These are phyloP conservation scores for Sextonia rubra DNA, from an alignment of 164 flowering plant genomes.

Conservation along the genomic window DNA sequence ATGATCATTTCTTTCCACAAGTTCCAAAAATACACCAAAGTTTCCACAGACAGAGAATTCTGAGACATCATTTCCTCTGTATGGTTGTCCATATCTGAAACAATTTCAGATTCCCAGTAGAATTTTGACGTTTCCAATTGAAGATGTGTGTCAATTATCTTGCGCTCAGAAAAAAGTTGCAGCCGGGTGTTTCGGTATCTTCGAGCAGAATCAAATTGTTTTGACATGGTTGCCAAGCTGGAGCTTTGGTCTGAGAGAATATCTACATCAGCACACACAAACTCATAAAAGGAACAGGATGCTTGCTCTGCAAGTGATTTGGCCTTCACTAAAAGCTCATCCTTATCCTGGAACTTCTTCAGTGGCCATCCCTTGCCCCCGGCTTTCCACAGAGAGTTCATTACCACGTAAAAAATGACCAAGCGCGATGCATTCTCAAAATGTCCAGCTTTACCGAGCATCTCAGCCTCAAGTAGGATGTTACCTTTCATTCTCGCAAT, in stretches of 20 bases:
- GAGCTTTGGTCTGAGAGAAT: conserved; percentile 27
- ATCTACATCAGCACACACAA: conserved; percentile 29
- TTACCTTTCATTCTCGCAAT: conserved; percentile 46
- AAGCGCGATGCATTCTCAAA: conserved; percentile 36
- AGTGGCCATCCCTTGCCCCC: conserved; percentile 60
- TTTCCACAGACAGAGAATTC: conserved; percentile 30
- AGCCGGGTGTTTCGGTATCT: conserved; percentile 25
- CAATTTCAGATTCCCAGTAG: conserved; percentile 32
- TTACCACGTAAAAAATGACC: conserved; percentile 34
- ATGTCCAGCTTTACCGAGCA: conserved; percentile 48
- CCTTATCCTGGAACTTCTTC: conserved; percentile 35
- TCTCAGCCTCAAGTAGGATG: conserved; percentile 42
- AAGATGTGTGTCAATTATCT: conserved; percentile 47
- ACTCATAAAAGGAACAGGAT: conserved; percentile 22
- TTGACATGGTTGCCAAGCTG: conserved; percentile 23
- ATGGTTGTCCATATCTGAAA: conserved; percentile 16
- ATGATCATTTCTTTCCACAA: conserved; percentile 34
- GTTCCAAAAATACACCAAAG: conserved; percentile 50
- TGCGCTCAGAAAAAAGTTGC: conserved; percentile 38
- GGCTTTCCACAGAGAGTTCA: conserved; percentile 41
- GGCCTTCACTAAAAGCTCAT: conserved; percentile 39
- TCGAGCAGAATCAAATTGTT: conserved; percentile 23
- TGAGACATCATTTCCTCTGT: conserved; percentile 16
- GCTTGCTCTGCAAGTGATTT: conserved; percentile 27
- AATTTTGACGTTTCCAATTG: conserved; percentile 24